A percentile compares a stretch with the other conserved stretches of the same genome.
These are phyloP conservation scores for Peronospora tabacina DNA, from an alignment of 352 stramenopile genomes.

Conservation along the genomic window DNA sequence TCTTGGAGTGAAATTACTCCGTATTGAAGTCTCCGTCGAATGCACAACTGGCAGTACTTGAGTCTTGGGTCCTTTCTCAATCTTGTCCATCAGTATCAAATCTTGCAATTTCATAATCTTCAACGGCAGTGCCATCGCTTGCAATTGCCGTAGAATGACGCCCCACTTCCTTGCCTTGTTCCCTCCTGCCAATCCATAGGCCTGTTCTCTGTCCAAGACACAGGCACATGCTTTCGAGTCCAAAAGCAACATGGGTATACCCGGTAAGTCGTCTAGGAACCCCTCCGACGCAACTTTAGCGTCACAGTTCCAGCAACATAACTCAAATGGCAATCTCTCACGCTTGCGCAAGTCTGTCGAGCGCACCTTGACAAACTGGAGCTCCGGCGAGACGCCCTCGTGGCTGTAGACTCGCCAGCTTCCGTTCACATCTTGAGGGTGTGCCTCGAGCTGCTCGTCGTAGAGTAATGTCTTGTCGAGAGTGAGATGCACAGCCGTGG, in stretches of 20 bases:
- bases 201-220: constrained; percentile 16
- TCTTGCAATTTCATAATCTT: constrained; percentile 21
- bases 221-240: constrained; percentile 42
- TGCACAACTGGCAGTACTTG: constrained; percentile 16
- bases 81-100: constrained; percentile 2
- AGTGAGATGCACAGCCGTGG: constrained; percentile 39
- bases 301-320: constrained; percentile 42
- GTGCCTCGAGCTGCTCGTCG: constrained; percentile 25
- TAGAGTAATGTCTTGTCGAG: constrained; percentile 33
- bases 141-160: constrained; percentile 27
- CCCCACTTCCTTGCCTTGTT: constrained; percentile 30
- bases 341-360: constrained; percentile 34
- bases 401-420: constrained; percentile 30
- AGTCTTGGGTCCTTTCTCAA: neutral
- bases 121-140: constrained; percentile 24
- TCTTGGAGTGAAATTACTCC: constrained; percentile 21
- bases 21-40: constrained; percentile 28
- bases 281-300: constrained; percentile 42
- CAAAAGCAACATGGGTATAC: constrained; percentile 36
- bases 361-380: constrained; percentile 46
- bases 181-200: constrained; percentile 6
- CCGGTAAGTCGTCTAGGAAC: constrained; percentile 28
- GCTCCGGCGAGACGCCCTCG: constrained; percentile 20
- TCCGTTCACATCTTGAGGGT: constrained; percentile 16
- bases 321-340: constrained; percentile 38